A percentile compares a stretch with the other conserved stretches of the same genome.
Evolutionary conservation across 2,329 filamentous ascomycete genomes (phyloP).

Genomic region (Lecanicillium sp.): DNA sequence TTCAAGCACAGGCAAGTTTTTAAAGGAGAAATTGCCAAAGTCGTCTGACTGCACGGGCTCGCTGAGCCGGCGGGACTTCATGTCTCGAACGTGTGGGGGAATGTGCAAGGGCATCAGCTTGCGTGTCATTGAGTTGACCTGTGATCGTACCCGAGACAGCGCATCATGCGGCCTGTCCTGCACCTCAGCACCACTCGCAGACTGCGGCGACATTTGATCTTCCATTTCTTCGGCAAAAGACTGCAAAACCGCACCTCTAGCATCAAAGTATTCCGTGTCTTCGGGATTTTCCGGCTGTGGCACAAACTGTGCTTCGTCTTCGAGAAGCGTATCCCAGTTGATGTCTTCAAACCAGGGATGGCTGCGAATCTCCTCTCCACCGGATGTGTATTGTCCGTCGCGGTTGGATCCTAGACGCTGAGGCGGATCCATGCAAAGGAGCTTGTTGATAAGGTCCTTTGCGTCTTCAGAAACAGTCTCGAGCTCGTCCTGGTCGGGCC

Average conservation of each 20-base stretch:
- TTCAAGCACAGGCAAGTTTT: slow-evolving; percentile 91
- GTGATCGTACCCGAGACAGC: slow-evolving; percentile 76
- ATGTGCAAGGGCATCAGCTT: slow-evolving; percentile 94
- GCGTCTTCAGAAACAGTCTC: slow-evolving; percentile 72
- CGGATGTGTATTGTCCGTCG: slow-evolving; percentile 71
- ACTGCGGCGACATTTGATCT: slow-evolving; percentile 72
- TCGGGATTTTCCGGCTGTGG: slow-evolving; percentile 89
- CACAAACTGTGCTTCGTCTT: slow-evolving; percentile 93
- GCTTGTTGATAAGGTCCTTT: slow-evolving; percentile 86
- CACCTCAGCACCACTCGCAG: slow-evolving; percentile 65
- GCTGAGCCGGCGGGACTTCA: slow-evolving; percentile 78
- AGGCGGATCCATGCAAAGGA: slow-evolving; percentile 77
- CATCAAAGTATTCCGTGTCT: slow-evolving; percentile 96
- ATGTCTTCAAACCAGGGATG: slow-evolving; percentile 84
- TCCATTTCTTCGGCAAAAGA: slow-evolving; percentile 92
- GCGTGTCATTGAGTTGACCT: slow-evolving; percentile 79
- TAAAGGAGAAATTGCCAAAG: slow-evolving; percentile 94
- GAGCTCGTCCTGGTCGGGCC: slow-evolving; percentile 77
- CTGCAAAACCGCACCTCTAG: slow-evolving; percentile 82
- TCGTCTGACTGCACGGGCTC: slow-evolving; percentile 86
- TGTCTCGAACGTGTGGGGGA: slow-evolving; percentile 88
- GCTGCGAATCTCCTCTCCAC: slow-evolving; percentile 82
- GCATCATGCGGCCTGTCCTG: slow-evolving; percentile 89
- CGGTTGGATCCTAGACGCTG: slow-evolving; percentile 79
- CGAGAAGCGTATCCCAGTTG: slow-evolving; percentile 84